A percentile compares a stretch with the other conserved stretches of the same genome.
These are phyloP conservation scores for Fusarium foetens DNA, from an alignment of 2,329 filamentous ascomycete species.

Conservation along the genomic window DNA sequence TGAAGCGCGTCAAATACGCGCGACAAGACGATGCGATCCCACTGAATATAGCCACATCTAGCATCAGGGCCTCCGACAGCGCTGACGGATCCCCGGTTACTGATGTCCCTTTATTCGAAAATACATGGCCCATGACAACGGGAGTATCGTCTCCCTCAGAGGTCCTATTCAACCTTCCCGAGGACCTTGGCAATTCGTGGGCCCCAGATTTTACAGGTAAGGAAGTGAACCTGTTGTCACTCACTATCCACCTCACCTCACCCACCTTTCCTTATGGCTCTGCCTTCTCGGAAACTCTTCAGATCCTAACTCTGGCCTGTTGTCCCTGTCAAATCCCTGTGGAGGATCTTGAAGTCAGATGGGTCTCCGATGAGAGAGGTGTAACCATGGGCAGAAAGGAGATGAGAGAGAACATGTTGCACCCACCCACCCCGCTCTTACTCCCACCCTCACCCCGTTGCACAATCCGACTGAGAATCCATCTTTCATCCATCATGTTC, in stretches of 20 bases:
- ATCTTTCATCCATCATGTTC: constrained; percentile 30
- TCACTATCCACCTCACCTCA: constrained; percentile 2
- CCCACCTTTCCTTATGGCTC: not conserved
- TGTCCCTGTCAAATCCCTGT: constrained; percentile 20
- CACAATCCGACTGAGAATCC: constrained; percentile 24
- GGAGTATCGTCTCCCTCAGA: constrained; percentile 39
- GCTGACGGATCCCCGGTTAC: constrained; percentile 22
- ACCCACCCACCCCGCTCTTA: constrained; percentile 37
- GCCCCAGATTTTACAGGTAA: constrained; percentile 37
- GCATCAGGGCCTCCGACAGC: constrained; percentile 19
- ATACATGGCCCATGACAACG: constrained; percentile 29
- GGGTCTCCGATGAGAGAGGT: constrained; percentile 33
- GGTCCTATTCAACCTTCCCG: constrained; percentile 31
- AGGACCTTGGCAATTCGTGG: constrained; percentile 36
- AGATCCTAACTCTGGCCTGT: constrained; percentile 8
- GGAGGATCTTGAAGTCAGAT: constrained; percentile 36
- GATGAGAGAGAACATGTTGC: constrained; percentile 41
- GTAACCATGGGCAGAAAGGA: constrained; percentile 24
- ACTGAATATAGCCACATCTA: constrained; percentile 21
- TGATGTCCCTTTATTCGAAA: constrained; percentile 34
- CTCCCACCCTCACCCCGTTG: constrained; percentile 32
- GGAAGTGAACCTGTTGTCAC: constrained; percentile 29
- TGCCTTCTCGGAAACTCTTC: not conserved
- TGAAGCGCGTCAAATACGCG: constrained; percentile 45
- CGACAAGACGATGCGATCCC: constrained; percentile 31